Evolutionary conservation across 2,329 filamentous ascomycete genomes (phyloP).

Genomic region (Cytospora piceae): DNA sequence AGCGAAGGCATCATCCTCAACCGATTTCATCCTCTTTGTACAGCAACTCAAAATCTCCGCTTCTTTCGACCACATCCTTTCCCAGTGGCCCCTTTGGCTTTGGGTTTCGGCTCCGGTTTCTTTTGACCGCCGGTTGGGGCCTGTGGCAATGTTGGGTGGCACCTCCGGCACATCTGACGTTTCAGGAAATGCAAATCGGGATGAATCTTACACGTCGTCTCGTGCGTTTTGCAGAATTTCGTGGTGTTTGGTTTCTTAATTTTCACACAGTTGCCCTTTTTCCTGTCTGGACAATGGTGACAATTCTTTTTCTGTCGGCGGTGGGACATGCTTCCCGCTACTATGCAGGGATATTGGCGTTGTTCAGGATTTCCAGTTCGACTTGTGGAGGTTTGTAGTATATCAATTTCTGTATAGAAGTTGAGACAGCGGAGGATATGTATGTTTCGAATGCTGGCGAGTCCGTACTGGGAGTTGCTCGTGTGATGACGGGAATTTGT

Average conservation of each 20-base stretch:
- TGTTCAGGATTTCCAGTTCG: neutral
- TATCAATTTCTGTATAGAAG: too few relatives aligned
- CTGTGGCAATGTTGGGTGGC: neutral
- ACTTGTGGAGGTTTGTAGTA: too few relatives aligned
- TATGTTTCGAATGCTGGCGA: too few relatives aligned
- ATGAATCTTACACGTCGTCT: neutral
- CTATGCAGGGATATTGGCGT: conserved; percentile 4
- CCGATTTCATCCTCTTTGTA: too few relatives aligned
- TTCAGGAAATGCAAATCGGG: neutral
- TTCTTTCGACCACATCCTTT: too few relatives aligned
- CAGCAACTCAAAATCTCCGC: too few relatives aligned
- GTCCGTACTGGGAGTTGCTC: too few relatives aligned
- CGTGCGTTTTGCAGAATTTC: neutral
- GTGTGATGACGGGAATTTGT: too few relatives aligned
- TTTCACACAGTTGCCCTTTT: neutral
- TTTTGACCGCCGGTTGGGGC: neutral
- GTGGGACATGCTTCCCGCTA: too few relatives aligned
- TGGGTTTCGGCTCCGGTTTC: too few relatives aligned
- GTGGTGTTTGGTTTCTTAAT: neutral
- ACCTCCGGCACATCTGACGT: neutral
- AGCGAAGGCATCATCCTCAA: too few relatives aligned
- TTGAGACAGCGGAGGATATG: neutral
- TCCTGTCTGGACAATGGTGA: neutral
- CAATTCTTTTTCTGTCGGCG: neutral
- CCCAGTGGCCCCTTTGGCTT: too few relatives aligned